Evolutionary conservation across 2,329 filamentous ascomycete genomes (phyloP), one percentile per base, ranked within the genome.

Genomic region (Cadophora sp.): DNA sequence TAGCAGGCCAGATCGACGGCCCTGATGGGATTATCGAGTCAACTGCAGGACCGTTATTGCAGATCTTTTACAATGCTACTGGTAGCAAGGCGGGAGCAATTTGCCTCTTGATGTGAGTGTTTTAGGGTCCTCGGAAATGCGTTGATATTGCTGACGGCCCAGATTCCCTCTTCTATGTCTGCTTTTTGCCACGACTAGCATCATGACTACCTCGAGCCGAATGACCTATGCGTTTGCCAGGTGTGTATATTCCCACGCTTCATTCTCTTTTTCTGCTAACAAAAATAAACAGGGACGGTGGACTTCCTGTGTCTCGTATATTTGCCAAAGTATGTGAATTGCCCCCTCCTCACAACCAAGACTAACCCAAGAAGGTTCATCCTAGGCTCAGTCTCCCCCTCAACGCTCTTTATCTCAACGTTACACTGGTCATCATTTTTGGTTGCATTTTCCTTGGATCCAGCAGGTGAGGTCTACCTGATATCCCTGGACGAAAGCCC

Each of bases 401-500:
- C 16, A 91, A 92, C 72, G 84, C 89, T 0, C 79, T 93, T 1
- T 82, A 87, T 22, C 80, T 91, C 59, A 91, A 89, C 1, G 81
- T 85, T 0, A 79, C 76, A 5, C 81, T 89, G 58, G 87, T 91
- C 0, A 81, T 91, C 36, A 81, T 92, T 20, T 91, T 92, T 66
- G 90, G 90, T 0, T 83, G 85, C 64, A 88, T 92, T 66, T 91
- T 91, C 77, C 81, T 93, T 1, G 90, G 89, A 0, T 91, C 89
- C 0, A 82, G 79, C 66, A 87, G 66, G 65, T 66, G 62, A 3
- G 24, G 3, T 56, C 53, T 16, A 14, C 59, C n/a, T n/a, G n/a
- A n/a, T n/a, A 11, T 13, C 20, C 20, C 18, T 45, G 14, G n/a
- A 11, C 22, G 20, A 13, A 20, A 41, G 18, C 18, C 11, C 41